Evolutionary conservation across 176 grass and related monocot species (phyloP).

Genomic region (Rhynchospora tenuis): DNA sequence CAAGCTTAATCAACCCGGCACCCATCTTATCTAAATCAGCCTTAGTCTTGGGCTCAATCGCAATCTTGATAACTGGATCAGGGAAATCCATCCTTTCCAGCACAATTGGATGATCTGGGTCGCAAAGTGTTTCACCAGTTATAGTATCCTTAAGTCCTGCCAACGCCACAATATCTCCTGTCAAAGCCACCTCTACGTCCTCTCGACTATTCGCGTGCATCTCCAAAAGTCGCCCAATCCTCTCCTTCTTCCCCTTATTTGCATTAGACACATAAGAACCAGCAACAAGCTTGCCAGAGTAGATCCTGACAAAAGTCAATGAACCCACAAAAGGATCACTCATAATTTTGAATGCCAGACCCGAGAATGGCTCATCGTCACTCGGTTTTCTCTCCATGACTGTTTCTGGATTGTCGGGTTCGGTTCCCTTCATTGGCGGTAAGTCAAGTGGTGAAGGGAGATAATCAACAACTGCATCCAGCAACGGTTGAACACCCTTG

Average conservation of each 20-base stretch:
- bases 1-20: slow-evolving; percentile 78
- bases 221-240: slow-evolving; percentile 89
- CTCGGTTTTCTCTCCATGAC: slow-evolving; percentile 51
- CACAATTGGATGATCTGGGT: slow-evolving; percentile 70
- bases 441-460: slow-evolving; percentile 82
- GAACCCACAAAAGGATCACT: slow-evolving; percentile 90
- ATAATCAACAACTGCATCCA: slow-evolving; percentile 97
- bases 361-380: slow-evolving; percentile 86
- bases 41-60: slow-evolving; percentile 97
- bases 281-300: slow-evolving; percentile 70
- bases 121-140: slow-evolving; percentile 87
- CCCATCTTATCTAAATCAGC: slow-evolving; percentile 99
- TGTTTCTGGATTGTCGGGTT: slow-evolving; percentile 68
- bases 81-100: slow-evolving; percentile 99
- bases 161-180: slow-evolving; percentile 94
- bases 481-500: slow-evolving; percentile 91
- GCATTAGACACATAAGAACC: slow-evolving; percentile 94
- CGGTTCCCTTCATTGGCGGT: slow-evolving; percentile 87
- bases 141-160: slow-evolving; percentile 96
- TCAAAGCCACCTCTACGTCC: slow-evolving; percentile 62
- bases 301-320: slow-evolving; percentile 91
- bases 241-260: slow-evolving; percentile 97
- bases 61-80: slow-evolving; percentile 98
- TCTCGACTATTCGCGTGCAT: slow-evolving; percentile 99
- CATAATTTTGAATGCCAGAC: slow-evolving; percentile 99